Percentiles rank a stretch among this genome's conserved stretches.
Conservation (phyloP, 768 basidiomycete genomes). For the Amanita thiersii region DNA sequence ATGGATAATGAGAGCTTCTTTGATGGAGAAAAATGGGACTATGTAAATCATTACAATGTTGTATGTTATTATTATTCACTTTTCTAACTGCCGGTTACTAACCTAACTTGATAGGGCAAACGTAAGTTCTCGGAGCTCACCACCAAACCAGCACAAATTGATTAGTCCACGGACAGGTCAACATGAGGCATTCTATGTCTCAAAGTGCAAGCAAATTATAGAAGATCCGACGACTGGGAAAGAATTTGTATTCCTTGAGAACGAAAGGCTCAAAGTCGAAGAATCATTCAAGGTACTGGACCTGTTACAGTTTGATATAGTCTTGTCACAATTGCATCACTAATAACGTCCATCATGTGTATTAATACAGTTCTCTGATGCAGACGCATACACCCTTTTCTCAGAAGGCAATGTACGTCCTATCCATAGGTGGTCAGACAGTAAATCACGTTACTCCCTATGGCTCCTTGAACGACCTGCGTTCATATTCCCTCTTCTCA, state of each 20-base stretch:
- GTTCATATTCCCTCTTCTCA: constrained; percentile 65
- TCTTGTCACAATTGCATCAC: background rate
- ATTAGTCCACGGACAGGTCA: constrained; percentile 36
- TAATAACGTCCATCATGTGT: background rate
- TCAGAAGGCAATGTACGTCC: constrained; percentile 69
- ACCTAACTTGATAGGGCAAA: constrained; percentile 15
- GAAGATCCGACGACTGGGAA: constrained; percentile 36
- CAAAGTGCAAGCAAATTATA: constrained; percentile 51
- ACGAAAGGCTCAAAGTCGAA: constrained; percentile 82
- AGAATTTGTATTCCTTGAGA: constrained; percentile 47
- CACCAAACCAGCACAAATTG: background rate
- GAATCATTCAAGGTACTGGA: constrained; percentile 80
- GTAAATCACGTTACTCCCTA: constrained; percentile 62
- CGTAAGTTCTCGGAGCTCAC: constrained; percentile 14
- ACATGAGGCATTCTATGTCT: constrained; percentile 81
- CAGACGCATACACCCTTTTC: constrained; percentile 66
- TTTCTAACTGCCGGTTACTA: background rate
- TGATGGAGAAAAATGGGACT: constrained; percentile 66
- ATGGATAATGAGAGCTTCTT: constrained; percentile 65
- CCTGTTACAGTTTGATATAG: background rate
- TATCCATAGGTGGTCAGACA: constrained; percentile 81
- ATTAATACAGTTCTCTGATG: constrained; percentile 62
- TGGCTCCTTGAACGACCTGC: constrained; percentile 88
- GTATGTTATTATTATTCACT: constrained; percentile 24
- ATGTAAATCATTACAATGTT: constrained; percentile 46